Evolutionary conservation across 1,139 yeast genomes (phyloP).

Genomic region (Saccharomyces hybrid): DNA sequence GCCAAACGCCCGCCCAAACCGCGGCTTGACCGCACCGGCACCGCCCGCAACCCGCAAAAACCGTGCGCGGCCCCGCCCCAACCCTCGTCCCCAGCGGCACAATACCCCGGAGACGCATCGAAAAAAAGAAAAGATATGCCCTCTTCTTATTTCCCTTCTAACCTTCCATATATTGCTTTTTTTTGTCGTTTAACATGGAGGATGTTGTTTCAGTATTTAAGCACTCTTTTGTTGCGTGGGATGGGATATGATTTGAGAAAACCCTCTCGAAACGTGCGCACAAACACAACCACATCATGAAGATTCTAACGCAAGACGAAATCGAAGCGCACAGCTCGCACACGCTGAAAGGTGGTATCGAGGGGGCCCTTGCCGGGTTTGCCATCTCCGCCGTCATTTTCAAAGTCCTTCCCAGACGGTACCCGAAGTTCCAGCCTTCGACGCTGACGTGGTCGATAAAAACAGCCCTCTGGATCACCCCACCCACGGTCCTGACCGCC

Average conservation of each 20-base stretch:
- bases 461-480: constrained; percentile 51
- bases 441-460: constrained; percentile 44
- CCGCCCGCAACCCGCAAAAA: not conserved
- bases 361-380: constrained; percentile 55
- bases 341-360: constrained; percentile 51
- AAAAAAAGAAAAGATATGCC: not conserved
- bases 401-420: constrained; percentile 37
- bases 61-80: not conserved
- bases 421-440: constrained; percentile 37
- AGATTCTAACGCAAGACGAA: constrained; percentile 59
- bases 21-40: not conserved
- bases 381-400: constrained; percentile 45
- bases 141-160: not conserved
- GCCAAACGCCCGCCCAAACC: not conserved
- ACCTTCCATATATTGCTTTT: not conserved
- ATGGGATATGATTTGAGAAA: not conserved
- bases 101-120: not conserved
- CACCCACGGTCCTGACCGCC: constrained; percentile 50
- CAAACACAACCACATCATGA: constrained; percentile 54
- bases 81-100: not conserved
- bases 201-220: not conserved
- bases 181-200: not conserved
- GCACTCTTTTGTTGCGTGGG: not conserved
- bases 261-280: not conserved
- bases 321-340: constrained; percentile 53